These are phyloP conservation scores for Podaxis carcinomalis DNA, from an alignment of 768 basidiomycete genomes.

Conservation along the genomic window DNA sequence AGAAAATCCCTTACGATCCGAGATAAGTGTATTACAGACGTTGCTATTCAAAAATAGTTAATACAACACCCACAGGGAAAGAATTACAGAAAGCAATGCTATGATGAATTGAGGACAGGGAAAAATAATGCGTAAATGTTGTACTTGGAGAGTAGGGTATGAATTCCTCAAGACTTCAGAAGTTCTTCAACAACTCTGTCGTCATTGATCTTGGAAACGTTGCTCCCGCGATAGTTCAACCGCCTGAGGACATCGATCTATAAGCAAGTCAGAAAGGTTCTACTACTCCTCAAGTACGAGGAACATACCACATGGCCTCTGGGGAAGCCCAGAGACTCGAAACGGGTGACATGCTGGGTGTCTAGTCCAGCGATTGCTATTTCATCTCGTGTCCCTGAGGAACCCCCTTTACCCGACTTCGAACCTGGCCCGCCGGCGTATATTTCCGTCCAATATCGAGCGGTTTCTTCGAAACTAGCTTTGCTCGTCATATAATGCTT, in stretches of 20 bases:
- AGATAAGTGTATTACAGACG: not conserved
- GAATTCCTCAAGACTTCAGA: conserved; percentile 43
- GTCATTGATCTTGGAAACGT: conserved; percentile 74
- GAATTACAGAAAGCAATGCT: not conserved
- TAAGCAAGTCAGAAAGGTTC: conserved; percentile 6
- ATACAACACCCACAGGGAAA: not conserved
- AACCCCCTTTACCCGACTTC: conserved; percentile 37
- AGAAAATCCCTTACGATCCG: not conserved
- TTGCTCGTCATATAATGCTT: conserved; percentile 94
- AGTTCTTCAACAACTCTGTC: conserved; percentile 86
- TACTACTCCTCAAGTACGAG: not conserved
- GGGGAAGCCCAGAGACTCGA: conserved; percentile 80
- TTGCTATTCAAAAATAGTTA: conserved; percentile 3
- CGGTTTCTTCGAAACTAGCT: conserved; percentile 85
- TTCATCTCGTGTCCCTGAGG: conserved; percentile 45
- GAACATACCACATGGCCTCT: conserved; percentile 78
- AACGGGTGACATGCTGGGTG: conserved; percentile 77
- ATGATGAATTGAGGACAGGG: not conserved
- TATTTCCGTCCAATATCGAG: conserved; percentile 88
- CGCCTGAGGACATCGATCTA: conserved; percentile 87
- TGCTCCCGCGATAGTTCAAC: conserved; percentile 82
- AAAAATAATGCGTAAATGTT: not conserved
- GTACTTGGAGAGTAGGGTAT: not conserved
- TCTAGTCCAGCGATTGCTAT: conserved; percentile 82
- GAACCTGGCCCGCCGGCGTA: conserved; percentile 78